Percentiles rank a stretch among this genome's conserved stretches.
These are phyloP conservation scores for Xanthoceras sorbifolium DNA, from an alignment of 345 rosid species.

Conservation along the genomic window DNA sequence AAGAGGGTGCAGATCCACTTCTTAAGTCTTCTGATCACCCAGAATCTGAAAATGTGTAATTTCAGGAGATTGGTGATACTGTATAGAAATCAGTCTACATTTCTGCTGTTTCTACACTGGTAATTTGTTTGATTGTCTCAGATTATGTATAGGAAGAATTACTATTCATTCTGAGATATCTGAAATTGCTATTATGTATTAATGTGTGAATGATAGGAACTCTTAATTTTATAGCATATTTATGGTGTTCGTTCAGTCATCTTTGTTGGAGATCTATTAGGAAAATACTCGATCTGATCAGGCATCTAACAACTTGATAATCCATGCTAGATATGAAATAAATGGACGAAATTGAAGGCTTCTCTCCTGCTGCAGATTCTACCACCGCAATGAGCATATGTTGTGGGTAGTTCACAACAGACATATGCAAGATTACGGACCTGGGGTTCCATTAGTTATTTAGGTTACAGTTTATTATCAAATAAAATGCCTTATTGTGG, in stretches of 20 bases:
- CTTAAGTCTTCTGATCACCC: conserved; percentile 40
- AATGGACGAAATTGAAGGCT: neutral
- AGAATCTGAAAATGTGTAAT: conserved; percentile 42
- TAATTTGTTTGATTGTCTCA: neutral
- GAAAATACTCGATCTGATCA: neutral
- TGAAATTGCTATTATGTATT: neutral
- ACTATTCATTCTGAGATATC: neutral
- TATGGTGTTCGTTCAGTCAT: neutral
- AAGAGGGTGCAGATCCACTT: conserved; percentile 57
- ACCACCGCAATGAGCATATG: neutral
- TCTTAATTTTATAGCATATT: neutral
- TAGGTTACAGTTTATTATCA: neutral
- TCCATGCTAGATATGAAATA: neutral
- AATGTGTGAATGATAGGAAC: neutral
- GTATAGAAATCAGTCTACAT: neutral
- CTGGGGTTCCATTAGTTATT: neutral
- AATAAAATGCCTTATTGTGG: neutral
- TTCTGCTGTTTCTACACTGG: neutral
- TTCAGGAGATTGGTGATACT: neutral
- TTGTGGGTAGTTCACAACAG: neutral
- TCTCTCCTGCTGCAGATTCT: neutral
- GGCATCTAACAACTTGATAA: neutral
- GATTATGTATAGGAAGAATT: conserved; percentile 3
- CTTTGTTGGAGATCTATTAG: neutral
- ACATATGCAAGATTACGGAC: neutral